Evolutionary conservation across 169 alveolate species (phyloP).

Genomic region (Pseudocohnilembus persalinus): DNA sequence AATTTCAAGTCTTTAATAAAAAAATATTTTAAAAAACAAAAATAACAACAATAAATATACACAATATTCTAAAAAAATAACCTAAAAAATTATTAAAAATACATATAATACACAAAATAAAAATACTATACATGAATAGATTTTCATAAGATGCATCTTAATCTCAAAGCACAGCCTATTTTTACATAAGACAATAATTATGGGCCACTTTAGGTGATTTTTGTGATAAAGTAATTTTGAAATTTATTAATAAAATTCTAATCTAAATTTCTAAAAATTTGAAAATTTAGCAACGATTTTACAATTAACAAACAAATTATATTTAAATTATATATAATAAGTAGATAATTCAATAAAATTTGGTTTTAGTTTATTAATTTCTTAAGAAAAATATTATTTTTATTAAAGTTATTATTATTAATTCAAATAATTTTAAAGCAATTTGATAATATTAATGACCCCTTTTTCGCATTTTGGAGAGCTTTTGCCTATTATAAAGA

Average conservation of each 20-base stretch:
- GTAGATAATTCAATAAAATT: too few relatives aligned
- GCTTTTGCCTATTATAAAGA: slow-evolving; percentile 77
- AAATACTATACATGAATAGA: background rate
- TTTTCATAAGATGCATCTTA: background rate
- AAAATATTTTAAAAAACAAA: too few relatives aligned
- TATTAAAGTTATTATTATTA: too few relatives aligned
- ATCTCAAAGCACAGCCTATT: background rate
- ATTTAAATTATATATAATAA: too few relatives aligned
- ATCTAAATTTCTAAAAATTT: background rate
- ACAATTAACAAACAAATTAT: background rate
- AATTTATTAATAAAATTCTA: too few relatives aligned
- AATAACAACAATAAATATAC: too few relatives aligned
- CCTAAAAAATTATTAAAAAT: too few relatives aligned
- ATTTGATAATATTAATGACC: slow-evolving; percentile 74
- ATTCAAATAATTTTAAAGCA: slow-evolving; percentile 1
- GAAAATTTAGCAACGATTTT: too few relatives aligned
- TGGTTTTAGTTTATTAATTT: background rate
- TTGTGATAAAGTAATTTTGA: background rate
- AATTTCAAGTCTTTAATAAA: too few relatives aligned
- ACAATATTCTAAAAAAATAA: too few relatives aligned
- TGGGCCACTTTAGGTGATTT: background rate
- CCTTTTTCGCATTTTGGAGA: slow-evolving; percentile 82
- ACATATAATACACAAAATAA: too few relatives aligned
- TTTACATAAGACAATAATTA: background rate
- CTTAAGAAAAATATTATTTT: too few relatives aligned